A percentile compares a stretch with the other conserved stretches of the same genome.
Evolutionary conservation across 1,284 basidiomycete genomes (phyloP).

Genomic region (Melanopsichium pennsylvanicum): DNA sequence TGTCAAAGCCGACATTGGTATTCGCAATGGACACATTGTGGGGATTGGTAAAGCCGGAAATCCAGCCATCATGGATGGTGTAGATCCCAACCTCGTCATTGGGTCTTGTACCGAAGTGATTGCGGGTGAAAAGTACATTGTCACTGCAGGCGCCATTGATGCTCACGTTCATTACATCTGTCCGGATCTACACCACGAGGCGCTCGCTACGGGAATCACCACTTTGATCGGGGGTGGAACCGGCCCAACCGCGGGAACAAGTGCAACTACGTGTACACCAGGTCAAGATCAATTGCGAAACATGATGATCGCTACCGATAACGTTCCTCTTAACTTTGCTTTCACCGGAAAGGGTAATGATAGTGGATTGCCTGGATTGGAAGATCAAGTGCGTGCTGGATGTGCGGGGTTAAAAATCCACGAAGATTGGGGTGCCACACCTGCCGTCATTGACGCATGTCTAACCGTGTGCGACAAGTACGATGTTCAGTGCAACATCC

Average conservation of each 20-base stretch:
- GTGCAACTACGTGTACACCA: slow-evolving; percentile 94
- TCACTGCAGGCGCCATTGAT: slow-evolving; percentile 93
- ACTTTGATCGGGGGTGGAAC: slow-evolving; percentile 72
- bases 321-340: slow-evolving; percentile 87
- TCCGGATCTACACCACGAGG: slow-evolving; percentile 79
- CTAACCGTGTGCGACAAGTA: slow-evolving; percentile 87
- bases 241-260: slow-evolving; percentile 87
- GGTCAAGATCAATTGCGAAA: slow-evolving; percentile 58
- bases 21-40: slow-evolving; percentile 82
- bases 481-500: slow-evolving; percentile 97
- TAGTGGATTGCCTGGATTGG: slow-evolving; percentile 74
- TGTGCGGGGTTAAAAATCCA: slow-evolving; percentile 93
- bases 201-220: slow-evolving; percentile 69
- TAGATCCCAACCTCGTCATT: slow-evolving; percentile 73
- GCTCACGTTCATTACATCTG: slow-evolving; percentile 85
- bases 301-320: slow-evolving; percentile 75
- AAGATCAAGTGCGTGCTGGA: slow-evolving; percentile 86
- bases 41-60: slow-evolving; percentile 97
- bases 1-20: slow-evolving; percentile 97
- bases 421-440: slow-evolving; percentile 97
- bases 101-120: slow-evolving; percentile 72
- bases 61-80: slow-evolving; percentile 87
- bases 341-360: slow-evolving; percentile 86
- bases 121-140: slow-evolving; percentile 89
- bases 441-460: slow-evolving; percentile 78